These are phyloP conservation scores for Blastobotrys terrestris DNA, from an alignment of 805 yeast genomes.

Conservation along the genomic window DNA sequence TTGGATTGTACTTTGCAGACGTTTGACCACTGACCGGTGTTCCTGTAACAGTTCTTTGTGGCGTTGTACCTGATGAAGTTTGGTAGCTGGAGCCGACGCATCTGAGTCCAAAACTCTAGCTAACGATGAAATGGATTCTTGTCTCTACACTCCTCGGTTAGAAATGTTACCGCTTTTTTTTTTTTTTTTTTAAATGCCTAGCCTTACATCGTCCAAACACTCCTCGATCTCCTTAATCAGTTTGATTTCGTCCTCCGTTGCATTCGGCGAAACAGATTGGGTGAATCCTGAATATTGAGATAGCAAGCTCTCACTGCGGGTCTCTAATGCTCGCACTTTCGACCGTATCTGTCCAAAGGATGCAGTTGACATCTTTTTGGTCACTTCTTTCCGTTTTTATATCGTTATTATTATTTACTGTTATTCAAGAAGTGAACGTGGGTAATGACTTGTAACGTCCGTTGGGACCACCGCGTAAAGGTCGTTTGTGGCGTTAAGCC, in stretches of 20 bases:
- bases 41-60: conserved; percentile 73
- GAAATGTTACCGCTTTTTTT: background rate
- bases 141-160: conserved; percentile 34
- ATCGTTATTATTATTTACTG: too few relatives aligned
- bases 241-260: conserved; percentile 44
- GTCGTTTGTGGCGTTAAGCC: too few relatives aligned
- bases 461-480: too few relatives aligned
- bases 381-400: background rate
- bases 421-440: background rate
- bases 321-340: conserved; percentile 63
- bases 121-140: conserved; percentile 46
- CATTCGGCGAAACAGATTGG: conserved; percentile 42
- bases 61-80: conserved; percentile 73
- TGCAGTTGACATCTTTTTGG: conserved; percentile 21
- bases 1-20: conserved; percentile 51
- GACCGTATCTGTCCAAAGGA: conserved; percentile 64
- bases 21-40: conserved; percentile 55
- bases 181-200: conserved; percentile 17
- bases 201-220: conserved; percentile 41
- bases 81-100: conserved; percentile 58
- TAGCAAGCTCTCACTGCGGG: conserved; percentile 52
- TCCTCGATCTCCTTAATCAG: conserved; percentile 45
- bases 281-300: conserved; percentile 51
- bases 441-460: background rate
- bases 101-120: conserved; percentile 51